Base-by-base conservation (phyloP, 345 rosid genomes). In the Salix caprea region DNA sequence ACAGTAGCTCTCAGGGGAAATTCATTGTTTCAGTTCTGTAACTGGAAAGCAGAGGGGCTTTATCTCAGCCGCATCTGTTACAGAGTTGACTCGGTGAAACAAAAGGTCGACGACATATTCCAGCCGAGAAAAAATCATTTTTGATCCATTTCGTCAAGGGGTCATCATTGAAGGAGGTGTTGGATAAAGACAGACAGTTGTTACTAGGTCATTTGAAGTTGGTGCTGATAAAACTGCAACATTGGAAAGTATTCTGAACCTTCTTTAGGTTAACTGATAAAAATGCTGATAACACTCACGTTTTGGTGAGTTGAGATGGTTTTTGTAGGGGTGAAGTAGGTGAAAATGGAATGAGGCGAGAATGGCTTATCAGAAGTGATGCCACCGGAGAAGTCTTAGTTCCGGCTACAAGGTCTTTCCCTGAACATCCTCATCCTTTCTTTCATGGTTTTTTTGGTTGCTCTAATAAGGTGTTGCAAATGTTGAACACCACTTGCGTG, bases 321-420 rank as follows among this genome's bases (percentile, higher is more conserved):
- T 52, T 52, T 46, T 84, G 70, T 83, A 87, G 91, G 92, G 91
- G 92, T 70, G 92, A 89, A 84, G 69, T 87, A 4, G 92, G 95
- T 24, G 87, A 88, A 84, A 89, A 88, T 74, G 92, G 92, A 74
- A 91, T 88, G 91, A 71, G 90, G 21, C 76, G 92, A 72, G 95
- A 91, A 74, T 89, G 92, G 92, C 71, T 88, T 21, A 87, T 91
- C 65, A 77, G 91, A 54, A 87, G 91, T 76, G 92, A 91, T 80
- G 86, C 85, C 37, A 82, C 90, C 5, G 95, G 91, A 71, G 83
- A 83, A 26, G 81, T 86, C 39, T 89, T 80, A 69, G 89, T 87
- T 5, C 81, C 82, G 9, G 92, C 92, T 36, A 89, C 91, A 23
- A 91, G 92, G 95, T 89, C 2, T 71, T 2, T 15, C 40, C 7